These are phyloP conservation scores for Coffea eugenioides DNA, from an alignment of 257 asterid genomes.

Conservation along the genomic window DNA sequence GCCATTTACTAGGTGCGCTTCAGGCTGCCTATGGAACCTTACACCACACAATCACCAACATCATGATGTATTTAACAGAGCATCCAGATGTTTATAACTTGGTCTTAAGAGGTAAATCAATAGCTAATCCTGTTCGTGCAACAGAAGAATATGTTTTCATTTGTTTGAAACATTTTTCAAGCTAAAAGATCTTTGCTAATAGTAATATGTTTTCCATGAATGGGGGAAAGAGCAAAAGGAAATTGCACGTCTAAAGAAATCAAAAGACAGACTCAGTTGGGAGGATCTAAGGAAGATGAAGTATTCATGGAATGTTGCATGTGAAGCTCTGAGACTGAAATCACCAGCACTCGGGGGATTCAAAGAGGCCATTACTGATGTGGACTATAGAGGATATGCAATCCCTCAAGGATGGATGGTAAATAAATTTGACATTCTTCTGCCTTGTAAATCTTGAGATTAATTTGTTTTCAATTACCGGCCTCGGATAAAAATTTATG, in stretches of 20 bases:
- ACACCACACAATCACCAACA: slow-evolving; percentile 11
- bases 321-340: slow-evolving; percentile 2
- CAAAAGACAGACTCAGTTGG: background rate
- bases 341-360: background rate
- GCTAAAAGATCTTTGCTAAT: background rate
- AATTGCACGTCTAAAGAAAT: background rate
- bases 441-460: no score
- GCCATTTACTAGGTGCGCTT: background rate
- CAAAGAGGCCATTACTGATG: slow-evolving; percentile 3
- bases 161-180: no score
- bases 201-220: background rate
- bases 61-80: slow-evolving; percentile 6
- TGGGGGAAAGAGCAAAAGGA: background rate
- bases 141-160: no score
- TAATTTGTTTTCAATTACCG: no score
- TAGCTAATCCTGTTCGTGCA: background rate
- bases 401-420: slow-evolving; percentile 12
- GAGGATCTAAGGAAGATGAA: slow-evolving; percentile 5
- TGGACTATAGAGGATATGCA: slow-evolving; percentile 1
- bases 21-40: slow-evolving; percentile 8
- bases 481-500: no score
- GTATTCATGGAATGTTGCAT: background rate
- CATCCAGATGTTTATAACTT: slow-evolving; percentile 2
- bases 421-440: background rate
- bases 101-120: slow-evolving; percentile 11